These are phyloP conservation scores for Chenopodium formosanum DNA, from an alignment of 148 eudicot genomes.

Conservation along the genomic window DNA sequence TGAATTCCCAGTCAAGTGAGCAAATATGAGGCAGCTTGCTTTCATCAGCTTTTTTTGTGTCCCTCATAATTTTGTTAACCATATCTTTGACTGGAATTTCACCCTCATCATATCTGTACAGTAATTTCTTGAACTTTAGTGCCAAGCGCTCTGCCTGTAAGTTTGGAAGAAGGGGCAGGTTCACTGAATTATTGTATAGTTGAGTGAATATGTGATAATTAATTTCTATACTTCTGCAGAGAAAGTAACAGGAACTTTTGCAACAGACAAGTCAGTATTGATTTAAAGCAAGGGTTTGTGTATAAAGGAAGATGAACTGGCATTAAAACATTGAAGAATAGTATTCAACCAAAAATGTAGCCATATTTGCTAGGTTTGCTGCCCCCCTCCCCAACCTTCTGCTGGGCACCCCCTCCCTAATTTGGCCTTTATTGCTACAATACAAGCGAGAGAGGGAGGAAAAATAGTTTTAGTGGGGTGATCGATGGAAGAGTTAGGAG, in stretches of 20 bases:
- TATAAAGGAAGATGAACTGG: background rate
- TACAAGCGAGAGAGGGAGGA: background rate
- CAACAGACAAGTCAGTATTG: background rate
- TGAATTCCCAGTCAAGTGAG: slow-evolving; percentile 55
- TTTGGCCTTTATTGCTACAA: background rate
- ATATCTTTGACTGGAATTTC: slow-evolving; percentile 55
- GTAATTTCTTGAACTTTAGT: slow-evolving; percentile 39
- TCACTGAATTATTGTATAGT: background rate
- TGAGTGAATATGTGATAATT: background rate
- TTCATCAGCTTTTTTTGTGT: slow-evolving; percentile 53
- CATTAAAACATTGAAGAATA: background rate
- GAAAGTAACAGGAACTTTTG: background rate
- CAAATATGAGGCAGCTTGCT: slow-evolving; percentile 57
- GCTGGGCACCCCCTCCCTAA: background rate
- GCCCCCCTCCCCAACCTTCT: background rate
- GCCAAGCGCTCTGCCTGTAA: slow-evolving; percentile 53
- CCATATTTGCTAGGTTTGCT: background rate
- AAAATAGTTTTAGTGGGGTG: background rate
- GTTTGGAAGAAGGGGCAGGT: background rate
- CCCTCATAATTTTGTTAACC: slow-evolving; percentile 61
- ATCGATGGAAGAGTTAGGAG: background rate
- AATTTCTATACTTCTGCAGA: background rate
- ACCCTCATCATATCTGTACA: slow-evolving; percentile 33
- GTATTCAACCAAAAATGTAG: no score
- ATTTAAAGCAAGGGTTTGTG: background rate